phyloP scores from a whole-genome alignment of 768 basidiomycete genomes.

The Russula vinacea region DNA sequence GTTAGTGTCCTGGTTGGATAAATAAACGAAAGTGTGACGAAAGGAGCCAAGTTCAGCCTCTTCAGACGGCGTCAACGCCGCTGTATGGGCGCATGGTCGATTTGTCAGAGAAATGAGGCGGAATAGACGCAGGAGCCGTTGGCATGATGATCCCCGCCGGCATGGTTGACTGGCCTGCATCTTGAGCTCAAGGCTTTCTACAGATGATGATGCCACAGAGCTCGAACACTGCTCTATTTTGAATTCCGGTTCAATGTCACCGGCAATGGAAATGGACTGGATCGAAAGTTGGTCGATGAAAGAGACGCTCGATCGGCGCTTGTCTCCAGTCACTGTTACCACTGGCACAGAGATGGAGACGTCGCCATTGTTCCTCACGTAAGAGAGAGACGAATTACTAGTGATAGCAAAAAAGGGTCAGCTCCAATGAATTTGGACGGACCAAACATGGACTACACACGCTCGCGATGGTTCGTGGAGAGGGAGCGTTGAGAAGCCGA shows the following conservation, averaged over 20 bases:
- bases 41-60: background rate
- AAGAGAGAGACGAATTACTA: constrained; percentile 7
- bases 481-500: constrained; percentile 31
- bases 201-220: background rate
- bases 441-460: constrained; percentile 3
- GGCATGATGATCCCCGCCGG: background rate
- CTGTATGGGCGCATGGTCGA: too few relatives aligned
- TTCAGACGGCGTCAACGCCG: background rate
- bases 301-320: constrained; percentile 1
- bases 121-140: background rate
- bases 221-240: constrained; percentile 9
- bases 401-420: background rate
- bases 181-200: constrained; percentile 2
- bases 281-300: constrained; percentile 19
- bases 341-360: constrained; percentile 10
- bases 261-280: constrained; percentile 17
- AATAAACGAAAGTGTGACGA: too few relatives aligned
- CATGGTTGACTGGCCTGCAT: background rate
- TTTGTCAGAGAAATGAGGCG: background rate
- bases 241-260: constrained; percentile 11
- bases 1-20: too few relatives aligned
- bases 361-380: constrained; percentile 9
- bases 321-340: background rate
- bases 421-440: background rate
- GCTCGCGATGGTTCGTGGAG: constrained; percentile 3